phyloP scores from a whole-genome alignment of 169 alveolate species.

The Eimeria necatrix region DNA sequence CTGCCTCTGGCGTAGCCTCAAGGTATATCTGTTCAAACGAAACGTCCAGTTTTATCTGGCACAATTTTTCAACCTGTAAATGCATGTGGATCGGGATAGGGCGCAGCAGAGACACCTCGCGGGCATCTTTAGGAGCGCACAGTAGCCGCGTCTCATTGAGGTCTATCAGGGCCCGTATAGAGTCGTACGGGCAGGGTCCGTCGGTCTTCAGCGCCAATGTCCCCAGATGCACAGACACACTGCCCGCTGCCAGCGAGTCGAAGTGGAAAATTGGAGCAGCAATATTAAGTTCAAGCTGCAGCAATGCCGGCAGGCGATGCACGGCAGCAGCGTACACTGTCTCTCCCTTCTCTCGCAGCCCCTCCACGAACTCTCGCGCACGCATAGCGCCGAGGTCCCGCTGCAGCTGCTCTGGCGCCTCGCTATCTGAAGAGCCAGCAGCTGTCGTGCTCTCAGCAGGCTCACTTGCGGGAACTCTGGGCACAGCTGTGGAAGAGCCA shows the following conservation, averaged over 20 bases:
- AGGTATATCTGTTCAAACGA: conserved; percentile 87
- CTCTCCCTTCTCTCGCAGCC: conserved; percentile 61
- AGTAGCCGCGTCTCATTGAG: conserved; percentile 90
- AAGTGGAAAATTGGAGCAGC: conserved; percentile 88
- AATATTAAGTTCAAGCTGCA: conserved; percentile 82
- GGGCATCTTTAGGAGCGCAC: conserved; percentile 75
- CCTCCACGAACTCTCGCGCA: conserved; percentile 73
- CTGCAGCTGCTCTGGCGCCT: conserved; percentile 55
- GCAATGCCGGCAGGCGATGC: conserved; percentile 74
- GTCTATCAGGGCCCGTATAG: conserved; percentile 87
- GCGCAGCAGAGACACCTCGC: conserved; percentile 76
- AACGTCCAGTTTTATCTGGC: neutral
- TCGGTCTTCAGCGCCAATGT: conserved; percentile 87
- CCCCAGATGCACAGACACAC: conserved; percentile 89
- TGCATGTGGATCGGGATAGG: conserved; percentile 79
- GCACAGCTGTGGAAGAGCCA: conserved; percentile 43
- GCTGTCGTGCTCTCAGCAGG: conserved; percentile 77
- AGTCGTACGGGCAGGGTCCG: conserved; percentile 87
- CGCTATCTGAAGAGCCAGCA: conserved; percentile 51
- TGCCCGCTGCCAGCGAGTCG: conserved; percentile 82
- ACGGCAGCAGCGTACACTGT: conserved; percentile 78
- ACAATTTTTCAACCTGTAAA: neutral
- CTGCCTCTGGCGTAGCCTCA: conserved; percentile 90
- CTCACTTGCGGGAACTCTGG: conserved; percentile 76
- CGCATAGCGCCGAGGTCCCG: conserved; percentile 67